Evolutionary conservation across 2,329 filamentous ascomycete species (phyloP), one percentile per base, ranked within the genome.

Genomic region (Spiromastix sp.): DNA sequence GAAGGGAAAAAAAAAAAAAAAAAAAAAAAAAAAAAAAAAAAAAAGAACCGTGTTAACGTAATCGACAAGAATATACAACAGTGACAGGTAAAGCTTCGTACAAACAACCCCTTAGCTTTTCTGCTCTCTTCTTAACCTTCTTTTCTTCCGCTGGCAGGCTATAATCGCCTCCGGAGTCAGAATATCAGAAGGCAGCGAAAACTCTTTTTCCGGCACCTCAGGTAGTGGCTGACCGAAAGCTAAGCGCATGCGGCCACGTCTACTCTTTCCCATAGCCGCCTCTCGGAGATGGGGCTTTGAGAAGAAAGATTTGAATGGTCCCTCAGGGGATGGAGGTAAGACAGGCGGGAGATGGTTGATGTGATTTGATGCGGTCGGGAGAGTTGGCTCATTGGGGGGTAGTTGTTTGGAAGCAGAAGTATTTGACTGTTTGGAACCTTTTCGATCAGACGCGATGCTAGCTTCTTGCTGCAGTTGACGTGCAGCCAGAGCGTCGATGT

Each of bases 301-400:
- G 54, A 86, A 96, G 63, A 95, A 95, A 0, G 85, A 93, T n/a
- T 68, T 81, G 52, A 95, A 86, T 24, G 83, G 80, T 39, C 69
- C 72, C 11, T 65, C 56, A 20, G 64, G 52, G 37, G 57, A 48
- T 36, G 55, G 49, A 21, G 45, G 40, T 30, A 41, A 32, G 34
- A 43, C 40, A 13, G 50, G 42, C 18, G 29, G 32, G 9, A 7
- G 32, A 30, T 16, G 35, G 19, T 25, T 21, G 27, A 21, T 9
- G 7, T 18, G 32, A 6, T n/a, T 15, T 10, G 10, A 20, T 18
- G 31, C 19, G 17, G 34, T 30, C 29, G 8, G 24, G 17, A 10
- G 19, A 20, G 12, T 29, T 36, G 10, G 15, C 17, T n/a, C 29
- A 24, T 22, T 34, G n/a, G 11, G 10, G 22, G 37, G 22, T 30